These are phyloP conservation scores for Penicillium sp. DNA, from an alignment of 2,329 filamentous ascomycete species.

Conservation along the genomic window DNA sequence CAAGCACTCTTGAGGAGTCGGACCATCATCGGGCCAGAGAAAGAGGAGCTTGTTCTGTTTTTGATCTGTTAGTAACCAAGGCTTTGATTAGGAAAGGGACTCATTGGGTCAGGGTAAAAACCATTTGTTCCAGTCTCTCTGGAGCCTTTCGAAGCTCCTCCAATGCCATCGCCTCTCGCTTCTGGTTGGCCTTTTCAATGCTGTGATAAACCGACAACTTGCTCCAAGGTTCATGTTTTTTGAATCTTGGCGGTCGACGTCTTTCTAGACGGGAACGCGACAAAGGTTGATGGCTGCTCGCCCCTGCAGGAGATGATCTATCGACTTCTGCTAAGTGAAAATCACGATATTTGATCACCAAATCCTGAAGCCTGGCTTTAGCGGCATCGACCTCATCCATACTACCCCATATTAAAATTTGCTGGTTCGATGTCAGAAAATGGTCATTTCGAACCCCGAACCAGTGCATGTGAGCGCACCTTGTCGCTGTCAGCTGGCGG, in stretches of 20 bases:
- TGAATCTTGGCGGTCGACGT: no score
- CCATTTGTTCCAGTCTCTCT: not conserved
- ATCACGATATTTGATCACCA: not conserved
- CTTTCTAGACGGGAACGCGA: no score
- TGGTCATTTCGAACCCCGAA: not conserved
- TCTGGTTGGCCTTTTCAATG: not conserved
- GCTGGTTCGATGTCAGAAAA: not conserved
- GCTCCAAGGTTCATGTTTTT: not conserved
- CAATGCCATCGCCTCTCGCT: not conserved
- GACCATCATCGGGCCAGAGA: constrained; percentile 41
- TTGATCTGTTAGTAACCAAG: no score
- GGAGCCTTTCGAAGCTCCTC: not conserved
- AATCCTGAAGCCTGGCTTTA: not conserved
- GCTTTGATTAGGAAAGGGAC: no score
- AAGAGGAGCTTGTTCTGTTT: constrained; percentile 7
- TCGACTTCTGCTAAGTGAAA: not conserved
- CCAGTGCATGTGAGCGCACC: not conserved
- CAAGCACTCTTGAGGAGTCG: constrained; percentile 36
- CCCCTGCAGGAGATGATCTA: not conserved
- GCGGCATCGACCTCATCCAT: not conserved
- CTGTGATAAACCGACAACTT: not conserved
- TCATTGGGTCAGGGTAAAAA: not conserved
- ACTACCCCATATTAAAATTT: not conserved
- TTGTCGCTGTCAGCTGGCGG: not conserved
- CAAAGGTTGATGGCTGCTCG: no score